These are phyloP conservation scores for slime mould (Dictyostelium discoideum) DNA, from an alignment of 78 protist genomes.

Conservation along the genomic window dicty_2.7 NC_007091.3:998001-998500, in stretches of 20 bases:
- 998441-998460: conserved; percentile 14
- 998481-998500: conserved; percentile 55
- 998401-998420: conserved; percentile 17
- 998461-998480: neutral
- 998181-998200: conserved; percentile 42
- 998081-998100: conserved; percentile 21
- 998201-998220: conserved; percentile 81
- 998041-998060: conserved; percentile 68
- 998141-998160: conserved; percentile 62
- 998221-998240: conserved; percentile 54
- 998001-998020: conserved; percentile 86
- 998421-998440: conserved; percentile 74
- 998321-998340: conserved; percentile 81
- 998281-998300: conserved; percentile 25
- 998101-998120: conserved; percentile 72
- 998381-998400: conserved; percentile 73
- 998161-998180: conserved; percentile 20
- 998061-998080: conserved; percentile 82
- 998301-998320: conserved; percentile 77
- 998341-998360: conserved; percentile 39
- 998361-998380: conserved; percentile 85
- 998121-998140: conserved; percentile 57
- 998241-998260: conserved; percentile 86
- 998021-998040: conserved; percentile 80
- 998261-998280: conserved; percentile 86